Evolutionary conservation across 2,329 filamentous ascomycete species (phyloP), one percentile per base, ranked within the genome.

Genomic region (Aureobasidium mangrovei): DNA sequence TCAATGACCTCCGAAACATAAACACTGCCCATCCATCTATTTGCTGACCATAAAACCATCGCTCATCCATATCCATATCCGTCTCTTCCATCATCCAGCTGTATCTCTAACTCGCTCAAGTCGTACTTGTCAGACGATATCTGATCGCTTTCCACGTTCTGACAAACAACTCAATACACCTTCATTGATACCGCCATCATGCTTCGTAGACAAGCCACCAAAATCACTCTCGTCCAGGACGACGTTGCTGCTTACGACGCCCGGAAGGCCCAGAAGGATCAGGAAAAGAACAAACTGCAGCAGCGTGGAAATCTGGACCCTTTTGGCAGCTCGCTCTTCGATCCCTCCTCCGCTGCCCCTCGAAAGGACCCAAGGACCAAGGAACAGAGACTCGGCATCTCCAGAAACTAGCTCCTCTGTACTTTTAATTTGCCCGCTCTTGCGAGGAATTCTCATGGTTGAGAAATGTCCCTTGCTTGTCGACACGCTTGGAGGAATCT

Each of bases 141-240:
- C 18, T 35, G 32, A 35, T 12, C 7, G 2, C 32, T 35, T 35
- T 35, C 32, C 32, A n/a, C 7, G 2, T 8, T 42, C 26, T 2
- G 2, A 18, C n/a, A 7, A 7, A 7, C 32, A 7, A 27, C 42
- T 45, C 18, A 45, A 6, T 9, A 6, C 18, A 6, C 5, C 28
- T n/a, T 45, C 26, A 27, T 8, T 29, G 32, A 8, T 9, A 27
- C 6, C 35, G 35, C 41, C 43, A 56, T 41, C 40, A 69, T 69
- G 67, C 60, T 69, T 2, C 67, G 66, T 29, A 64, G 67, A 12
- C 65, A 65, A 38, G 57, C 67, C 4, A 69, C 67, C 7, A 67
- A 66, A 42, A 65, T 69, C 42, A 60, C 60, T 6, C 62, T 69
- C 26, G 66, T 64, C 10, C 57, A 60, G n/a, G 66, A 68, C 18